Base-by-base conservation (phyloP, 2,329 filamentous ascomycete genomes). In the Aspergillus carbonarius region DNA sequence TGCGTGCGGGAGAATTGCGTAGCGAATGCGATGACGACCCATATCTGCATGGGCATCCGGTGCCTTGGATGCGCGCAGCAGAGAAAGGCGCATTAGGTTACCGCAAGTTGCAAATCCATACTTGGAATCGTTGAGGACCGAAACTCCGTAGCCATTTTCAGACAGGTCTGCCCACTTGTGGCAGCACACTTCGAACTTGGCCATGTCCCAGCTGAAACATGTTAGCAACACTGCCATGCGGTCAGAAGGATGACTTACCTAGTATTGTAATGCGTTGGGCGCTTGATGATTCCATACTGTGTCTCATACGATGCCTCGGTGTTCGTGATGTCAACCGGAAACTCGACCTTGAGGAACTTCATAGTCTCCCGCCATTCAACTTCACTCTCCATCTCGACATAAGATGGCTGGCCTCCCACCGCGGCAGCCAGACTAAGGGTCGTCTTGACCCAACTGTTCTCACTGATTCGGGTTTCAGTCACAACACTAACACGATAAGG, bases 311-410 rank as follows among this genome's bases (percentile, higher is more conserved):
- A 91, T 32, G 95, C 95, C 76, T 97, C 92, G 0, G 89, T 96
- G 76, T 93, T 97, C 66, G 87, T 85, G 63, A 98, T 83, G 69
- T 96, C 89, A 62, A 97, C 93, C 0, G 95, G 93, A 78, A 99
- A 99, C 74, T 99, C 95, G 52, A 98, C 93, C 81, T 99, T 99
- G 71, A 99, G 84, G 82, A 98, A 98, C 72, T 95, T 96, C 89
- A 95, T 97, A 12, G 87, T 92, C 76, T 99, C 95, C 66, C 89
- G 90, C 95, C 95, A 99, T 72, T 97, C 91, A n/a, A 98, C 91
- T 66, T 96, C 91, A 52, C 88, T 89, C 40, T 86, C 83, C 63
- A 93, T 87, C 64, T 96, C 90, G 15, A 98, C 84, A 63, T 86
- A 88, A 0, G 88, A 89, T 32, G 85, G 83, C 34, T 86, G 79